These are phyloP conservation scores for Boeremia lycopersici DNA, from an alignment of 2,329 filamentous ascomycete species.

Conservation along the genomic window DNA sequence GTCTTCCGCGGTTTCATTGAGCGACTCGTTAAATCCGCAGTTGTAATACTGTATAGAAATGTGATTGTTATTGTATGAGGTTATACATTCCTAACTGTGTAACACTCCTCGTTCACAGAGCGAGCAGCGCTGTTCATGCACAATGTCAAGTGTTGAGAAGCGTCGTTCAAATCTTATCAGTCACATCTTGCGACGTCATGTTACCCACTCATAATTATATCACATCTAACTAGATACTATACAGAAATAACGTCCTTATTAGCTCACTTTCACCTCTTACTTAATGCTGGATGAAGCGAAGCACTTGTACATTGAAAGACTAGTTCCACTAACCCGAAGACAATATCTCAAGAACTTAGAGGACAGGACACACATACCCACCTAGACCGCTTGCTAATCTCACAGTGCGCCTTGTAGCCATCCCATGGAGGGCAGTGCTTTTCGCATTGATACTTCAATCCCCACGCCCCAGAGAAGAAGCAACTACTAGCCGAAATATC, in stretches of 20 bases:
- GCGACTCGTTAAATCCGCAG: not conserved
- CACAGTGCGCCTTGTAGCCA: not conserved
- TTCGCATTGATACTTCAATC: not conserved
- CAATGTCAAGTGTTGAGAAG: not conserved
- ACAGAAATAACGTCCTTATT: too few relatives aligned
- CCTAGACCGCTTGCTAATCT: not conserved
- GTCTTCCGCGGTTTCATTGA: not conserved
- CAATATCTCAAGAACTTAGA: not conserved
- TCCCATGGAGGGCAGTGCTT: not conserved
- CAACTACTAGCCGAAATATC: not conserved
- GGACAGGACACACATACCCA: conserved; percentile 1
- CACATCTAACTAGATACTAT: too few relatives aligned
- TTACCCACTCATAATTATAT: too few relatives aligned
- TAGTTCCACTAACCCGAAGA: not conserved
- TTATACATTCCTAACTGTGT: not conserved
- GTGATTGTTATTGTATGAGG: too few relatives aligned
- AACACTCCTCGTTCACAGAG: not conserved
- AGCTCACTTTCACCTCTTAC: too few relatives aligned
- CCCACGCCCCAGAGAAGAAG: not conserved
- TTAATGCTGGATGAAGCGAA: too few relatives aligned
- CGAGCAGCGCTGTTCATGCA: not conserved
- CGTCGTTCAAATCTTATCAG: too few relatives aligned
- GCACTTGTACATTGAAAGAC: too few relatives aligned
- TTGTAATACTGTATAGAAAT: not conserved
- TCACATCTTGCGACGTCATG: too few relatives aligned